Evolutionary conservation across 1,284 basidiomycete species (phyloP), one percentile per base, ranked within the genome.

Genomic region (Microbotryum lychnidis-dioicae): DNA sequence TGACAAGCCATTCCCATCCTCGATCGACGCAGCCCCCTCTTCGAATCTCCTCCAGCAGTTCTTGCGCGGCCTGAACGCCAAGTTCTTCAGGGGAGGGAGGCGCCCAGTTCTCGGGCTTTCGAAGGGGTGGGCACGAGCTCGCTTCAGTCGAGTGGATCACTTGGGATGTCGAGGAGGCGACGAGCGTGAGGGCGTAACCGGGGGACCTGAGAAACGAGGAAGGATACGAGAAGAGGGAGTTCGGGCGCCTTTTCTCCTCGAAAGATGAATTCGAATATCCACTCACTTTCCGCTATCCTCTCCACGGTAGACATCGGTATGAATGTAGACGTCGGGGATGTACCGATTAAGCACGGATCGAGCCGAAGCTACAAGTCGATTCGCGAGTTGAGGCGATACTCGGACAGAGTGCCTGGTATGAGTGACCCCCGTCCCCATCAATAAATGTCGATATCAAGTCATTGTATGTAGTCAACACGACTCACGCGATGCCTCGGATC

Each of bases 221-320:
- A 27, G n/a, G 25, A 14, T 20, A n/a, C 29, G 25, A 53, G 33
- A 53, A 21, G 14, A 16, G 23, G 33, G 27, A 25, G 31, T 12
- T 68, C 73, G 1, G 72, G 72, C 23, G 20, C 16, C 48, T 14
- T 49, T 20, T 49, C 48, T 10, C 20, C 25, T 20, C 18, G 21
- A 20, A 18, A 69, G 70, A 21, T 69, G 1, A 4, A 0, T n/a
- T 20, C 16, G 29, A 27, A 50, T 25, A 29, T 20, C 20, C 20
- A 78, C 87, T 66, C 68, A 89, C 89, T 91, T 96, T 75, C 96
- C 96, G 66, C 90, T 91, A 65, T 98, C 96, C 27, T 92, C 89
- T 10, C 93, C 93, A 73, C 96, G 92, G 78, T 97, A 98, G 16
- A 97, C 92, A 71, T 98, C 96, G 1, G 96, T 96, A 74, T 97